These are phyloP conservation scores for Hygrophorus pudorinus DNA, from an alignment of 768 basidiomycete genomes.

Conservation along the genomic window DNA sequence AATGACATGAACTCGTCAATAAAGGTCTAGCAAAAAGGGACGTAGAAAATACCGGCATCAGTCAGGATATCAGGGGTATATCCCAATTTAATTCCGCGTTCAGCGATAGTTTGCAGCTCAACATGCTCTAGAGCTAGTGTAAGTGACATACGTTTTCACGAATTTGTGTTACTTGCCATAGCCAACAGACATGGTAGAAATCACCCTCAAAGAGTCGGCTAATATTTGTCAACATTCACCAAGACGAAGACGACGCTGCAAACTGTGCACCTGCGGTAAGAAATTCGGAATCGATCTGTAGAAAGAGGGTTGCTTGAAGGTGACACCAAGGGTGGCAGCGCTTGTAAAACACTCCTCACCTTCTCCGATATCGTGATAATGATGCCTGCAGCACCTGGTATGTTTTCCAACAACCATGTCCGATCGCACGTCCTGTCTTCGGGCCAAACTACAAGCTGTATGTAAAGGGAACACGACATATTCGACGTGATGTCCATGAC, in stretches of 20 bases:
- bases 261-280: slow-evolving; percentile 40
- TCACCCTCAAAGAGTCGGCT: background rate
- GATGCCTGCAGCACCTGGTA: slow-evolving; percentile 52
- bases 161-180: slow-evolving; percentile 41
- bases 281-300: slow-evolving; percentile 73
- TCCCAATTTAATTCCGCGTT: slow-evolving; percentile 63
- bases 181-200: slow-evolving; percentile 76
- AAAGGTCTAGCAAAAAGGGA: background rate
- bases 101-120: slow-evolving; percentile 46
- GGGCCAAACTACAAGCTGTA: slow-evolving; percentile 33
- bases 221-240: background rate
- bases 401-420: slow-evolving; percentile 66
- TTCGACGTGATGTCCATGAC: background rate
- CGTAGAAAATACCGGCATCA: slow-evolving; percentile 54
- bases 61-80: slow-evolving; percentile 93
- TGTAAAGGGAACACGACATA: background rate
- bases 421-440: slow-evolving; percentile 48
- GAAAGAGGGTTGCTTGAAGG: too few relatives aligned
- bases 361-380: slow-evolving; percentile 64
- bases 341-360: slow-evolving; percentile 24
- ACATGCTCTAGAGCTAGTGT: slow-evolving; percentile 61
- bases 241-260: slow-evolving; percentile 40
- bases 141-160: background rate
- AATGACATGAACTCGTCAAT: background rate
- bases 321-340: slow-evolving; percentile 1